phyloP scores from a whole-genome alignment of 2,329 filamentous ascomycete species.

The Exophiala sideris region DNA sequence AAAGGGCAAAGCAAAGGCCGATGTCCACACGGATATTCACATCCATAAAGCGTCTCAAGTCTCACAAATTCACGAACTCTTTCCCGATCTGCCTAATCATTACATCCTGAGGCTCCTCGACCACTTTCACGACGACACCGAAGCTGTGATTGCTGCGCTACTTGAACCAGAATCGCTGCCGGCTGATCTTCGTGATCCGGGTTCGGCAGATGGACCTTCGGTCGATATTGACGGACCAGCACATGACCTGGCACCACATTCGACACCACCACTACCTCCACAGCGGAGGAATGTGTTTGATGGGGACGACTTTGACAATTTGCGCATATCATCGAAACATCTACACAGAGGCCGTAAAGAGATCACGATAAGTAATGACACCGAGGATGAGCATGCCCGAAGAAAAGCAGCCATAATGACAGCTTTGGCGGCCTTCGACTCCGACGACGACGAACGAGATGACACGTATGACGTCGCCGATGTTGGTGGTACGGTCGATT shows the following conservation, averaged over 20 bases:
- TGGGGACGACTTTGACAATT: slow-evolving; percentile 71
- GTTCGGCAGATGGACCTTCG: slow-evolving; percentile 22
- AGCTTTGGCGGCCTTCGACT: slow-evolving; percentile 83
- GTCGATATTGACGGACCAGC: slow-evolving; percentile 22
- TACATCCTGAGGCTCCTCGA: slow-evolving; percentile 79
- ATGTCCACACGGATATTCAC: slow-evolving; percentile 55
- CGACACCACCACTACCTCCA: slow-evolving; percentile 41
- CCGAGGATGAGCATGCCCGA: slow-evolving; percentile 50
- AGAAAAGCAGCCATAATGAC: slow-evolving; percentile 85
- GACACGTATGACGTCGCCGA: slow-evolving; percentile 94
- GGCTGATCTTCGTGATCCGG: slow-evolving; percentile 55
- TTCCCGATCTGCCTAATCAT: slow-evolving; percentile 78
- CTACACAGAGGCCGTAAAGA: slow-evolving; percentile 71
- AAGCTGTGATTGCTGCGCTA: slow-evolving; percentile 76
- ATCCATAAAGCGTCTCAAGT: slow-evolving; percentile 80
- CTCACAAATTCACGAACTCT: slow-evolving; percentile 88
- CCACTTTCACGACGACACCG: slow-evolving; percentile 71
- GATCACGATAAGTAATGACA: slow-evolving; percentile 8
- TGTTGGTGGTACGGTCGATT: slow-evolving; percentile 83
- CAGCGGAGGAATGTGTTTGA: slow-evolving; percentile 73
- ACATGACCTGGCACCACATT: slow-evolving; percentile 52
- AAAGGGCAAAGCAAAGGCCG: slow-evolving; percentile 43
- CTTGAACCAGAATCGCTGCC: slow-evolving; percentile 71
- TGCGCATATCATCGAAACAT: slow-evolving; percentile 63
- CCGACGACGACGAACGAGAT: slow-evolving; percentile 92